Evolutionary conservation across 768 basidiomycete species (phyloP).

Genomic region (Galerina marginata): DNA sequence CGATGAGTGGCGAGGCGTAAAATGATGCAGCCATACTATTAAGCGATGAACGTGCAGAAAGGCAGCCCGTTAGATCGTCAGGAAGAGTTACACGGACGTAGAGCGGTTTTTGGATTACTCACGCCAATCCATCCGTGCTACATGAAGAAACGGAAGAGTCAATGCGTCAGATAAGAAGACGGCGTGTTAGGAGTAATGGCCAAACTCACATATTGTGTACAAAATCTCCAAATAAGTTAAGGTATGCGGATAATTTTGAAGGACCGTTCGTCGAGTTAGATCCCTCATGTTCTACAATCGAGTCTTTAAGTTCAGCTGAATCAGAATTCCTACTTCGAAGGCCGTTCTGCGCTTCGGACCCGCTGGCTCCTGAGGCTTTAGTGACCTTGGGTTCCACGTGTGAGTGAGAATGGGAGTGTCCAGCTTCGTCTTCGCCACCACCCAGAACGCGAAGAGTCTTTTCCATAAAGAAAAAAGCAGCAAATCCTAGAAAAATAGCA

Average conservation of each 20-base stretch:
- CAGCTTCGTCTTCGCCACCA: constrained; percentile 59
- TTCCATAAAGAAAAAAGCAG: constrained; percentile 92
- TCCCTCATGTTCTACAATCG: constrained; percentile 26
- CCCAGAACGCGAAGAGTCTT: constrained; percentile 86
- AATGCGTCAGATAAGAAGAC: constrained; percentile 17
- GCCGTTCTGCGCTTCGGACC: constrained; percentile 45
- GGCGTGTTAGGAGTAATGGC: constrained; percentile 15
- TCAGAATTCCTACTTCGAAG: constrained; percentile 54
- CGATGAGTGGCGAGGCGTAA: constrained; percentile 92
- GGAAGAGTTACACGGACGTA: constrained; percentile 11
- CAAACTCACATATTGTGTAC: constrained; percentile 85
- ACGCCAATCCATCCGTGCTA: constrained; percentile 94
- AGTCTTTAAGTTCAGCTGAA: constrained; percentile 27
- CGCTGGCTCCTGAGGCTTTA: constrained; percentile 53
- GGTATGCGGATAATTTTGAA: constrained; percentile 87
- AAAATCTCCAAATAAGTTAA: constrained; percentile 93
- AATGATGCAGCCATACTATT: constrained; percentile 93
- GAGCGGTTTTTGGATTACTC: constrained; percentile 40
- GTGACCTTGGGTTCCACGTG: constrained; percentile 38
- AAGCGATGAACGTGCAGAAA: constrained; percentile 27
- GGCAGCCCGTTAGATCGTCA: constrained; percentile 3
- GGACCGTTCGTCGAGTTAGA: constrained; percentile 50
- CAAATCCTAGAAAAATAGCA: constrained; percentile 86
- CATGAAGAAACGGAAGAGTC: constrained; percentile 19
- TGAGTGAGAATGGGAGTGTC: constrained; percentile 57